A percentile compares a stretch with the other conserved stretches of the same genome.
Conservation (phyloP, 176 grass and related monocot genomes). For the Eleusine coracana region DNA sequence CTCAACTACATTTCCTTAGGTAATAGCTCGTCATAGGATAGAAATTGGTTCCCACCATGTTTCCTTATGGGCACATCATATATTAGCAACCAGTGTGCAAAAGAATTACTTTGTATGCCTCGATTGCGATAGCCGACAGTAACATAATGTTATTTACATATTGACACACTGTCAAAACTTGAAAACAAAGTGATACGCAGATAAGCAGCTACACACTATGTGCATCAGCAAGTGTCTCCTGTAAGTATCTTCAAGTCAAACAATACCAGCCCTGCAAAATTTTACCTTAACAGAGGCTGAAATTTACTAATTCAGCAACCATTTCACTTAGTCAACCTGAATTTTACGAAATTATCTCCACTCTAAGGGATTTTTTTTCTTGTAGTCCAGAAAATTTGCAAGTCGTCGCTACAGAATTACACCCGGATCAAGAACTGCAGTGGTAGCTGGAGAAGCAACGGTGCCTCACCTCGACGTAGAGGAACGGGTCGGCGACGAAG, state of each 20-base stretch:
- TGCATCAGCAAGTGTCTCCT: not conserved
- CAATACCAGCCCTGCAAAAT: not conserved
- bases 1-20: not conserved
- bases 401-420: not conserved
- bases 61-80: not conserved
- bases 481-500: constrained; percentile 93
- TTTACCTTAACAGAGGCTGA: not conserved
- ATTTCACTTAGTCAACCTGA: not conserved
- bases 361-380: not conserved
- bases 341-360: not conserved
- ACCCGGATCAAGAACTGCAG: not conserved
- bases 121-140: not conserved
- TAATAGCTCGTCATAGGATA: not conserved
- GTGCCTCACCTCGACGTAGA: constrained; percentile 68
- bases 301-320: constrained; percentile 2
- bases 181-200: not conserved
- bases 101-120: constrained; percentile 2
- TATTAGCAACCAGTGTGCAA: not conserved
- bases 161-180: not conserved
- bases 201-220: not conserved
- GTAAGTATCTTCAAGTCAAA: constrained; percentile 7
- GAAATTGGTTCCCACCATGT: not conserved
- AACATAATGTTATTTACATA: not conserved
- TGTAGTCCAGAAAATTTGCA: constrained; percentile 9
- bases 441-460: constrained; percentile 3